phyloP scores from a whole-genome alignment of 345 rosid genomes.

The Carallia pectinifolia region DNA sequence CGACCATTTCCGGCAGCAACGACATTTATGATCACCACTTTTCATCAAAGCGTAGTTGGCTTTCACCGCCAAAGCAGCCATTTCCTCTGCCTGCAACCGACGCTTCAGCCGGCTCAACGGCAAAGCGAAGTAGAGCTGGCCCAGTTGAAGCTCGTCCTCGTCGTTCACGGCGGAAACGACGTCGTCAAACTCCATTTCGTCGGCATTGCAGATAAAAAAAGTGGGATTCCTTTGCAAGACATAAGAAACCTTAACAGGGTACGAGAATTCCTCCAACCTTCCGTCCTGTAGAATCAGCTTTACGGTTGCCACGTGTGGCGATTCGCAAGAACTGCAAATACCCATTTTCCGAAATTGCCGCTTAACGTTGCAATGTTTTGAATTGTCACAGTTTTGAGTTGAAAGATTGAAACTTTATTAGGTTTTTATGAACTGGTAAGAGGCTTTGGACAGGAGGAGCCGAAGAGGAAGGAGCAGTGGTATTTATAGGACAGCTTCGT shows the following conservation, averaged over 20 bases:
- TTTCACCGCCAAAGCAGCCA: conserved; percentile 98
- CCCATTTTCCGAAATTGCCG: conserved; percentile 49
- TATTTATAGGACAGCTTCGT: not conserved
- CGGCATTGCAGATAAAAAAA: conserved; percentile 85
- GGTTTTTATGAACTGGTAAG: not conserved
- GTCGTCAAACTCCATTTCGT: conserved; percentile 90
- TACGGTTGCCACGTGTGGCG: conserved; percentile 65
- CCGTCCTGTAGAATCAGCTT: conserved; percentile 83
- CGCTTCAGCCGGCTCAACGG: conserved; percentile 60
- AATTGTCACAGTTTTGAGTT: not conserved
- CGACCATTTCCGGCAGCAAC: conserved; percentile 41
- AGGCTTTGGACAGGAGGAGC: too few relatives aligned
- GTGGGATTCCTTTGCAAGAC: conserved; percentile 53
- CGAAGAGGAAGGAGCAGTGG: not conserved
- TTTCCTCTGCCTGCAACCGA: conserved; percentile 72
- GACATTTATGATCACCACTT: conserved; percentile 32
- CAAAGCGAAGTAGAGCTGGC: conserved; percentile 83
- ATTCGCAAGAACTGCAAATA: conserved; percentile 79
- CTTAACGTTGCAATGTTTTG: too few relatives aligned
- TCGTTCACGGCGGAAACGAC: conserved; percentile 56
- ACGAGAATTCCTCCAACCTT: conserved; percentile 64
- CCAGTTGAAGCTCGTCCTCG: conserved; percentile 78
- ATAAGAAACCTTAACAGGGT: conserved; percentile 71
- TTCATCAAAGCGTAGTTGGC: conserved; percentile 86
- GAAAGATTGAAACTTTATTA: not conserved